Conservation (phyloP, 2,329 filamentous ascomycete species). For the Paracamarosporium sp. region DNA sequence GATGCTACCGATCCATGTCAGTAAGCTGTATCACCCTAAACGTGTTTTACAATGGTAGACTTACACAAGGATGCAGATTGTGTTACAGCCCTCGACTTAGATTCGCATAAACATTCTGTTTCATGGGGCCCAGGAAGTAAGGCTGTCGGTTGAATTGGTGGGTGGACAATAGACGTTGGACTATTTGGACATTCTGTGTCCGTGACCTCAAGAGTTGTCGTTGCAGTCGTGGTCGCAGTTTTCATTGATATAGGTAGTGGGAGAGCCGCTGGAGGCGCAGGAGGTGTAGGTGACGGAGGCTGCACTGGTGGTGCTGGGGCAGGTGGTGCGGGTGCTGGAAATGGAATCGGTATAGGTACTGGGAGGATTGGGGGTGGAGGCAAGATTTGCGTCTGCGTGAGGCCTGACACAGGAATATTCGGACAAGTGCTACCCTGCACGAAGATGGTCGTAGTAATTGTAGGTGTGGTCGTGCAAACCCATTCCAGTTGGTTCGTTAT, state of each 20-base stretch:
- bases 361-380: not conserved
- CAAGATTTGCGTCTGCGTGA: not conserved
- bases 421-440: constrained; percentile 9
- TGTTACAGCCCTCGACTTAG: constrained; percentile 6
- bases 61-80: not conserved
- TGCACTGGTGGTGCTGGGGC: not conserved
- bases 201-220: constrained; percentile 18
- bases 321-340: not conserved
- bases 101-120: constrained; percentile 13
- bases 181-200: constrained; percentile 10
- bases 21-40: too few species aligned
- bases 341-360: not conserved
- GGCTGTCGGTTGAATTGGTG: not conserved
- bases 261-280: not conserved
- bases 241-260: constrained; percentile 1
- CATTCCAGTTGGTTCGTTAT: not conserved
- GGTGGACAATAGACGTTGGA: not conserved
- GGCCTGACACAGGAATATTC: not conserved
- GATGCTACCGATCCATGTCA: not conserved
- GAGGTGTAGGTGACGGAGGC: not conserved
- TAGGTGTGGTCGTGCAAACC: constrained; percentile 4
- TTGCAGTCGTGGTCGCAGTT: constrained; percentile 11
- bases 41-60: not conserved
- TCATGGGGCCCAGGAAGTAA: constrained; percentile 14
- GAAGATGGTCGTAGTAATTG: constrained; percentile 10